A percentile compares a stretch with the other conserved stretches of the same genome.
These are phyloP conservation scores for Thalassiosira mediterranea DNA, from an alignment of 352 stramenopile species.

Conservation along the genomic window DNA sequence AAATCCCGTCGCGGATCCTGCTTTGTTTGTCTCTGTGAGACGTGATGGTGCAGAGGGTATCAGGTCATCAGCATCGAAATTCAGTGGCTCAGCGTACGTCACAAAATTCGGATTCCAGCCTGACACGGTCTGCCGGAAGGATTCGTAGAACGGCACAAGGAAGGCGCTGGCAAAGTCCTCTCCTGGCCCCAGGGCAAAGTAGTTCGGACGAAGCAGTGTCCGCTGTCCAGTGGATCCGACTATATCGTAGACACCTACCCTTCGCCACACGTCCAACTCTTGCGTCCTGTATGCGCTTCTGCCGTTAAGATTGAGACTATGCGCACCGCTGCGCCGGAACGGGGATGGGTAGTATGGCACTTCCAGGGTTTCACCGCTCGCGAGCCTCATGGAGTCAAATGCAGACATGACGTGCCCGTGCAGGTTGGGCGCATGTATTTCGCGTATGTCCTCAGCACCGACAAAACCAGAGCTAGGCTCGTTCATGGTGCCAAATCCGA, in stretches of 20 bases:
- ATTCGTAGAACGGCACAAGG: slow-evolving; percentile 23
- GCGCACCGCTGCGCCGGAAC: slow-evolving; percentile 13
- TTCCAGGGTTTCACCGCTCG: slow-evolving; percentile 21
- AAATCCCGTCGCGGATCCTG: slow-evolving; percentile 20
- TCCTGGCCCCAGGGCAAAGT: slow-evolving; percentile 39
- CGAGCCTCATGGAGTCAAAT: too few relatives aligned
- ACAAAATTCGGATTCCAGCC: slow-evolving; percentile 1
- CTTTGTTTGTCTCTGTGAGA: too few relatives aligned
- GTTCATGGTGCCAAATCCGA: slow-evolving; percentile 92
- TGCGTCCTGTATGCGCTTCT: slow-evolving; percentile 30
- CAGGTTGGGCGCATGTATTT: slow-evolving; percentile 3
- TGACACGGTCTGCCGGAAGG: slow-evolving; percentile 9
- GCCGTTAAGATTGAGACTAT: slow-evolving; percentile 24
- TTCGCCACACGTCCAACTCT: slow-evolving; percentile 30
- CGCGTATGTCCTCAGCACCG: slow-evolving; percentile 27
- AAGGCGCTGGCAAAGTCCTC: slow-evolving; percentile 30
- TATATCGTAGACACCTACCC: slow-evolving; percentile 27
- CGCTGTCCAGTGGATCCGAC: slow-evolving; percentile 14
- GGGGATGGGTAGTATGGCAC: slow-evolving; percentile 32
- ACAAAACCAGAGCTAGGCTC: slow-evolving; percentile 64
- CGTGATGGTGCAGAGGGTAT: too few relatives aligned
- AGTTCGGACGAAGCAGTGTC: slow-evolving; percentile 19
- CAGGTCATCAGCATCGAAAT: too few relatives aligned
- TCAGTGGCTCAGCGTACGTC: neutral
- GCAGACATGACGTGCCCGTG: neutral